Percentiles rank a stretch among this genome's conserved stretches.
Conservation (phyloP, 495 filamentous ascomycete genomes). For the Astrothelium macrocarpum region DNA sequence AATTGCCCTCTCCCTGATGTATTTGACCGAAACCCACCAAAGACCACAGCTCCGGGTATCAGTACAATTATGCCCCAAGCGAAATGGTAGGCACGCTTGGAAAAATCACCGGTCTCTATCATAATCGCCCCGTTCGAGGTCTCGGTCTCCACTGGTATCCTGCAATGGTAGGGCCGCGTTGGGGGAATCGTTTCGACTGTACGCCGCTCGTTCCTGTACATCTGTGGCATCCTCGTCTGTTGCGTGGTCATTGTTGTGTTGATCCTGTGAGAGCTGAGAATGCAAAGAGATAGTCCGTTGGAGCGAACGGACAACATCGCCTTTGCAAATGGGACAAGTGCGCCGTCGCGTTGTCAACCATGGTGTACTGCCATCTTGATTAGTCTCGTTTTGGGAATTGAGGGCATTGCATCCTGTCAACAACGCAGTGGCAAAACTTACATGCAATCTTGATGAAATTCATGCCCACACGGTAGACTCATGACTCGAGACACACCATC, state of each 20-base stretch:
- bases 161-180: constrained; percentile 12
- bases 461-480: constrained; percentile 96
- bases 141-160: constrained; percentile 18
- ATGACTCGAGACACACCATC: constrained; percentile 92
- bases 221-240: constrained; percentile 9
- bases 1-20: too few species aligned
- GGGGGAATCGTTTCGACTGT: constrained; percentile 19
- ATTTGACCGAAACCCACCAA: neutral
- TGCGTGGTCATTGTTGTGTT: constrained; percentile 6
- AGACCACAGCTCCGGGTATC: neutral
- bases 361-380: constrained; percentile 61
- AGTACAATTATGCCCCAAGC: neutral
- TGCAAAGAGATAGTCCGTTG: constrained; percentile 26
- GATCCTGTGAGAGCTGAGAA: neutral
- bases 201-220: constrained; percentile 19
- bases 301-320: constrained; percentile 71
- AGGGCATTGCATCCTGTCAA: neutral
- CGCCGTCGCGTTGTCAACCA: constrained; percentile 91
- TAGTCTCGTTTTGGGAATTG: constrained; percentile 19
- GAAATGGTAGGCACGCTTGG: neutral
- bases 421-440: constrained; percentile 45
- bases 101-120: neutral
- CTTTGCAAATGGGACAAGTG: constrained; percentile 97
- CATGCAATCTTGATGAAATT: constrained; percentile 99
- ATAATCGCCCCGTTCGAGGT: constrained; percentile 17